Conservation (phyloP, 192 early-diverging fungal genomes). For the Coemansia sp. region DNA sequence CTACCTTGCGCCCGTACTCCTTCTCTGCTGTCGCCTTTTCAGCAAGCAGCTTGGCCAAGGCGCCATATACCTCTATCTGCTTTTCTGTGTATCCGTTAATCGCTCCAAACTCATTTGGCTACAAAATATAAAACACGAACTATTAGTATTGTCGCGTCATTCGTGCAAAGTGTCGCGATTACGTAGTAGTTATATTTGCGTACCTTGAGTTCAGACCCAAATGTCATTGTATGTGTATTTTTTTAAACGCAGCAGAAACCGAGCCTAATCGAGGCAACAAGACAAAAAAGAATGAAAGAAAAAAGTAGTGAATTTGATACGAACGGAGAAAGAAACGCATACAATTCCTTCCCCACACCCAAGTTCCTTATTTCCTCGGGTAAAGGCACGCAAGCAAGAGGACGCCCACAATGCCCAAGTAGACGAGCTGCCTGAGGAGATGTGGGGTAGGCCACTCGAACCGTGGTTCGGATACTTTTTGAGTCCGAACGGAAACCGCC, state of each 20-base stretch:
- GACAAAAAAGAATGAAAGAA: not conserved
- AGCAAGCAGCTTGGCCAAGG: conserved; percentile 36
- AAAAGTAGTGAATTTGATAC: not conserved
- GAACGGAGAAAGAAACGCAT: not conserved
- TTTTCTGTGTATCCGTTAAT: conserved; percentile 50
- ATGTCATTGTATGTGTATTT: conserved; percentile 33
- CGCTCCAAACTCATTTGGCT: conserved; percentile 56
- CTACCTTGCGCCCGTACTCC: conserved; percentile 44
- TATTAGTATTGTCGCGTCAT: not conserved
- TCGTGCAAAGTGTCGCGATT: not conserved
- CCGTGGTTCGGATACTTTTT: not conserved
- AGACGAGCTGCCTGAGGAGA: not conserved
- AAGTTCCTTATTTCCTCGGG: not conserved
- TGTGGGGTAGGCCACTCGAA: conserved; percentile 1
- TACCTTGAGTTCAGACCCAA: conserved; percentile 56
- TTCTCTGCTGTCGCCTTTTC: conserved; percentile 49
- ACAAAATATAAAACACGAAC: not conserved
- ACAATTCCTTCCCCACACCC: not conserved
- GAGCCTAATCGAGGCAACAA: not conserved
- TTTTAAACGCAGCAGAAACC: not conserved
- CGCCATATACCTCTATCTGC: conserved; percentile 41
- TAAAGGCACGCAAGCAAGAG: conserved; percentile 5
- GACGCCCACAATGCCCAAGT: conserved; percentile 4
- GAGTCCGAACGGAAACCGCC: not conserved
- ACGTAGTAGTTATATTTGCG: not conserved